Conservation (phyloP, 345 rosid genomes). For the Hibiscus trionum region DNA sequence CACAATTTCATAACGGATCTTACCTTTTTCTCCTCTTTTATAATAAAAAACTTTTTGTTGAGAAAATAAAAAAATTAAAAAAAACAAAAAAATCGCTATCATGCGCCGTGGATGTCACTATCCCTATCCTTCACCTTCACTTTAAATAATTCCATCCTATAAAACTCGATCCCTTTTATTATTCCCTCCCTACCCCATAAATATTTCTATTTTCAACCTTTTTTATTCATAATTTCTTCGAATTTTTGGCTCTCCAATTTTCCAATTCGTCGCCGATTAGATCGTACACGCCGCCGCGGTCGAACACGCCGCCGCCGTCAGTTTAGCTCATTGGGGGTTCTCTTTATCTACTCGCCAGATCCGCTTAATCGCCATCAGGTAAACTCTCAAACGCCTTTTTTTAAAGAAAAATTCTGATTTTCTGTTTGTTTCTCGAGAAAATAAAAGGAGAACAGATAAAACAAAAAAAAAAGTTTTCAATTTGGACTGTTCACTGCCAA, state of each 20-base stretch:
- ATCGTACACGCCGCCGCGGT: constrained; percentile 13
- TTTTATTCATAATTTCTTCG: background rate
- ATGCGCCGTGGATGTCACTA: constrained; percentile 33
- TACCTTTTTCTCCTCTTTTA: background rate
- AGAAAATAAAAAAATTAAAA: background rate
- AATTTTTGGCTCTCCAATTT: constrained; percentile 3
- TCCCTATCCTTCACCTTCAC: constrained; percentile 24
- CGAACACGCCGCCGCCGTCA: constrained; percentile 41
- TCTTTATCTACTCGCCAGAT: constrained; percentile 19
- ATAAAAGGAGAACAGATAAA: background rate
- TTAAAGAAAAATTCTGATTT: background rate
- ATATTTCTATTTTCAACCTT: background rate
- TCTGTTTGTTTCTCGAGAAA: constrained; percentile 28
- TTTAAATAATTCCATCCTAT: constrained; percentile 27
- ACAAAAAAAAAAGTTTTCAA: background rate
- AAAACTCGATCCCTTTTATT: background rate
- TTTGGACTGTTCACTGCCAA: background rate
- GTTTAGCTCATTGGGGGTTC: constrained; percentile 15
- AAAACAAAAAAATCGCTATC: constrained; percentile 17
- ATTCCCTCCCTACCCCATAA: background rate
- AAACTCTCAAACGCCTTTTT: background rate
- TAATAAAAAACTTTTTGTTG: background rate
- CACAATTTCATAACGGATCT: background rate
- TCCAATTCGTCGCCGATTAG: constrained; percentile 33
- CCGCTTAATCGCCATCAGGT: constrained; percentile 28